phyloP scores from a whole-genome alignment of 768 basidiomycete genomes.

The Pisolithus orientalis region DNA sequence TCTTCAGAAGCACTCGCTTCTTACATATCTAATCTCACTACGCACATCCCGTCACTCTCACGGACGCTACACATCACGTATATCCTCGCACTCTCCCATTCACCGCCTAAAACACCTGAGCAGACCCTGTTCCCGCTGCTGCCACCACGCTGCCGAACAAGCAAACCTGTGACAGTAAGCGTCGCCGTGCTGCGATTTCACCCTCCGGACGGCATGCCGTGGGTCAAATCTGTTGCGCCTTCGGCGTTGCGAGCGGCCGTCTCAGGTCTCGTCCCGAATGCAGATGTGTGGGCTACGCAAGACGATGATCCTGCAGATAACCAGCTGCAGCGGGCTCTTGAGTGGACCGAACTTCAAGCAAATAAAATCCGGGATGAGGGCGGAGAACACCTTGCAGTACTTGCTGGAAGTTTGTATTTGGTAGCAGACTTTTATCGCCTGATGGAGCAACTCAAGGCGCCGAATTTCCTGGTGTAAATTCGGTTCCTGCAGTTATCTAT shows the following conservation, averaged over 20 bases:
- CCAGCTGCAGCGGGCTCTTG: slow-evolving; percentile 44
- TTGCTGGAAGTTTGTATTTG: slow-evolving; percentile 91
- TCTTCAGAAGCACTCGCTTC: slow-evolving; percentile 61
- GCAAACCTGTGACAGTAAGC: slow-evolving; percentile 27
- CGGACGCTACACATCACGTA: slow-evolving; percentile 48
- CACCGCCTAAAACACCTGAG: slow-evolving; percentile 75
- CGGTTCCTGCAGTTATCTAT: no score
- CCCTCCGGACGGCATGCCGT: slow-evolving; percentile 89
- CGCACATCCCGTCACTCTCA: slow-evolving; percentile 13
- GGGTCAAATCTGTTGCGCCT: slow-evolving; percentile 67
- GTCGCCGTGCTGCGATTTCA: slow-evolving; percentile 61
- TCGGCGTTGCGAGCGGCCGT: slow-evolving; percentile 45
- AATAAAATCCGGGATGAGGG: slow-evolving; percentile 3
- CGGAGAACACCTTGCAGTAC: slow-evolving; percentile 47
- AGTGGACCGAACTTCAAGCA: slow-evolving; percentile 30
- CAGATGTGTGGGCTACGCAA: slow-evolving; percentile 40
- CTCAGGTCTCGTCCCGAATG: slow-evolving; percentile 34
- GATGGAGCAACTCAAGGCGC: slow-evolving; percentile 9
- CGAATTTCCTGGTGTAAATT: neutral
- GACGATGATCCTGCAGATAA: slow-evolving; percentile 25
- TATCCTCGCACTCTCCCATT: slow-evolving; percentile 78
- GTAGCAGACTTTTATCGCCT: slow-evolving; percentile 88
- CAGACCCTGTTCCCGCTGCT: slow-evolving; percentile 70
- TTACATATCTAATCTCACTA: slow-evolving; percentile 43
- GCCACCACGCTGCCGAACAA: slow-evolving; percentile 27